Base-by-base conservation (phyloP, 805 yeast genomes). In the Saturnispora galanensis region DNA sequence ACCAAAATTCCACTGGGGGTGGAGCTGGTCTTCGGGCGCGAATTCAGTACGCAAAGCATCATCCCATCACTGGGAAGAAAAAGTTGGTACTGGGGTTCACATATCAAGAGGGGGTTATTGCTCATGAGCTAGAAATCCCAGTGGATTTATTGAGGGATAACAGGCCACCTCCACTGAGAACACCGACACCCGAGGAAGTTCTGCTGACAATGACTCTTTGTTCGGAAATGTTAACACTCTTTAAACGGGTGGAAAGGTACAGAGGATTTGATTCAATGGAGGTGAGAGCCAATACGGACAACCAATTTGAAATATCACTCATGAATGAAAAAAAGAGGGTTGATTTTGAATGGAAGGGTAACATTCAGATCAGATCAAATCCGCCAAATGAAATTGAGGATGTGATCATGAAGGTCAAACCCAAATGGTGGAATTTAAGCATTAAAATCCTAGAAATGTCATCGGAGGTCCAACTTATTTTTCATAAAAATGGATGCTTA, bases 61-160 rank as follows among this genome's bases (percentile, higher is more conserved):
- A 28, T 12, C 36, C 5, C 6, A 21, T 16, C 13, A 18, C 16
- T 15, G 29, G 35, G n/a, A 39, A 35, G 13, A 39, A 39, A 39
- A 15, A 30, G 10, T 40, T 40, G 11, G 34, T 15, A 12, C 18
- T 40, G 32, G 42, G 36, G 37, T 28, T 40, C 9, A 13, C 37
- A 3, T 41, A 21, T n/a, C 38, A 41, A 13, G 33, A 34, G 10
- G 42, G 35, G 10, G 11, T 26, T 11, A 69, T 84, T 13, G 71
- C 73, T 48, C 87, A 82, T 54, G 72, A 84, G 7, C 78, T 80
- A 53, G 76, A 77, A 41, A 74, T 89, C 15, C 90, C 95, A 0
- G 84, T 84, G 1, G 67, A 79, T 51, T 65, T 84, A 35, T 55
- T 84, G 45, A 73, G 77, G 47, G 35, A 38, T 21, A 21, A 21